A percentile compares a stretch with the other conserved stretches of the same genome.
Conservation (phyloP, 2,329 filamentous ascomycete species). For the Blastomyces parvus region DNA sequence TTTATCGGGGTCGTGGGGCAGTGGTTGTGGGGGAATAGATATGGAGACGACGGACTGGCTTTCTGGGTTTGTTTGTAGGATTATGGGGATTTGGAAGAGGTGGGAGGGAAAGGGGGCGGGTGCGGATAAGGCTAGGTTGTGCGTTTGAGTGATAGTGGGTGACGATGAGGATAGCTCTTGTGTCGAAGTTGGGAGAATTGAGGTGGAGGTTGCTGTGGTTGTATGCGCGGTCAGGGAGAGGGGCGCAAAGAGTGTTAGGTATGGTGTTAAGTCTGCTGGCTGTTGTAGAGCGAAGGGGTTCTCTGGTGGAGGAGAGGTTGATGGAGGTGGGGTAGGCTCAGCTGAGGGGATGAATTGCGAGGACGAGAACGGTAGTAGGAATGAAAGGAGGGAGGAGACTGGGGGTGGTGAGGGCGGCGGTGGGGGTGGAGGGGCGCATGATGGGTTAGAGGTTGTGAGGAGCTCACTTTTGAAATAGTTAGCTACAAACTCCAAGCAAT, state of each 20-base stretch:
- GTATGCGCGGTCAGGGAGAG: constrained; percentile 44
- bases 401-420: constrained; percentile 19
- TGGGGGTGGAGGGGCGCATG: constrained; percentile 19
- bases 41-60: constrained; percentile 28
- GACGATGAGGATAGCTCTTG: constrained; percentile 15
- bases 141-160: constrained; percentile 23
- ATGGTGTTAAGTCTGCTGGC: constrained; percentile 52
- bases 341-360: constrained; percentile 11
- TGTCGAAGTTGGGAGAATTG: constrained; percentile 6
- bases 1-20: constrained; percentile 12
- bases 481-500: constrained; percentile 16
- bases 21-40: constrained; percentile 19
- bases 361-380: constrained; percentile 33
- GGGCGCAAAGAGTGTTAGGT: constrained; percentile 61
- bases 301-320: constrained; percentile 43
- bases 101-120: constrained; percentile 29
- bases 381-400: constrained; percentile 31
- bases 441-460: constrained; percentile 24
- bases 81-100: constrained; percentile 27
- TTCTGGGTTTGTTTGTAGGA: constrained; percentile 29
- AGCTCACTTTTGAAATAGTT: constrained; percentile 22
- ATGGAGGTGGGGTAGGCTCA: constrained; percentile 15
- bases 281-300: constrained; percentile 54
- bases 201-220: constrained; percentile 11
- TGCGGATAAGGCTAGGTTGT: constrained; percentile 29